phyloP scores from a whole-genome alignment of 495 filamentous ascomycete species.

The Poronia punctata region DNA sequence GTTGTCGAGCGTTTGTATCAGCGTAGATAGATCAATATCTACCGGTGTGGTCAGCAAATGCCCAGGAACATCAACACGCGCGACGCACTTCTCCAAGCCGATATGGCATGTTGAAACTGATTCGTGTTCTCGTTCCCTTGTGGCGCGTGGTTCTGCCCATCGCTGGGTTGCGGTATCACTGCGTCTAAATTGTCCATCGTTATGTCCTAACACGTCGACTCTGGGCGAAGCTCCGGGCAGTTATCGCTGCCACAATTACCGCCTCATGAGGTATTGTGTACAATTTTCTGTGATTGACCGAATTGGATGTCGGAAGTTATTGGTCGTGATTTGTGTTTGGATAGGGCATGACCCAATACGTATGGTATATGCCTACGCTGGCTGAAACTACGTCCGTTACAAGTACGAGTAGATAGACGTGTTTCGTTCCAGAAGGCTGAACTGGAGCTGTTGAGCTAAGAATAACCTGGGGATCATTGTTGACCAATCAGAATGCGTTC shows the following conservation, averaged over 20 bases:
- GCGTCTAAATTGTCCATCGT: slow-evolving; percentile 16
- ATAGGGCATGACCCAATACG: not conserved
- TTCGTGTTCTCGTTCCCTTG: slow-evolving; percentile 53
- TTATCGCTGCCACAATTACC: slow-evolving; percentile 20
- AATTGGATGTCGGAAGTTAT: not conserved
- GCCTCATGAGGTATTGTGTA: slow-evolving; percentile 18
- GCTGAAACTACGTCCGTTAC: not conserved
- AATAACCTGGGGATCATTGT: not conserved
- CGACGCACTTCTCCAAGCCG: slow-evolving; percentile 84
- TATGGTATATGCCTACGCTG: not conserved
- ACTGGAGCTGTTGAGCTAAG: slow-evolving; percentile 2
- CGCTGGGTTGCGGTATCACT: slow-evolving; percentile 12
- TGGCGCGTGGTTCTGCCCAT: slow-evolving; percentile 12
- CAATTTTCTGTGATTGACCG: not conserved
- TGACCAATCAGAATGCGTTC: too few species aligned
- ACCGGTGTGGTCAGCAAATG: slow-evolving; percentile 25
- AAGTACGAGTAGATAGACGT: not conserved
- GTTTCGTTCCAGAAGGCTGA: slow-evolving; percentile 1
- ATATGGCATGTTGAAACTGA: slow-evolving; percentile 92
- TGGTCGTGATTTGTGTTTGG: not conserved
- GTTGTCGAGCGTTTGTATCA: slow-evolving; percentile 82
- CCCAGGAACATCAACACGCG: slow-evolving; percentile 5
- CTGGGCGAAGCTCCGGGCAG: slow-evolving; percentile 16
- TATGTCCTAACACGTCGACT: slow-evolving; percentile 10
- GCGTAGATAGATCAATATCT: slow-evolving; percentile 84